Base-by-base conservation (phyloP, 305 asterid species). In the Fraxinus velutina region DNA sequence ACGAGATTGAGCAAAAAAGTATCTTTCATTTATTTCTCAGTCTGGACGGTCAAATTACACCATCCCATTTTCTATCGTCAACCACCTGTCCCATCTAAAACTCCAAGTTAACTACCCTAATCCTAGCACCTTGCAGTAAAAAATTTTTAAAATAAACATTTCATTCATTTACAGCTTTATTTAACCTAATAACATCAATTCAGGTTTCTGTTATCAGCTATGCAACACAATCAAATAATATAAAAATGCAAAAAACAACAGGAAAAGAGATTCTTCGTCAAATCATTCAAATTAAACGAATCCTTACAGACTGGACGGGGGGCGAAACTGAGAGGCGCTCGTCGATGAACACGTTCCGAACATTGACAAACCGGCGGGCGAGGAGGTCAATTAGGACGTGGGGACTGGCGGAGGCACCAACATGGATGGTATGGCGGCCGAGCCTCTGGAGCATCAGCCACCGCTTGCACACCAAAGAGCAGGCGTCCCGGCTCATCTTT, bases 391-490 rank as follows among this genome's bases (percentile, higher is more conserved):
- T 87, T 76, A 90, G 88, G 70, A 71, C 50, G 75, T 89, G 94
- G 5, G 97, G 93, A 79, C 87, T 81, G 8, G 90, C 89, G 42
- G 98, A 91, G 21, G 97, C 98, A 82, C 93, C 97, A 84, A 92
- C 86, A 70, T 94, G 94, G 62, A 93, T 84, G 50, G 93, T 86
- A 1, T 87, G 88, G 39, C 97, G 97, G 89, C 94, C 90, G 68
- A 89, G 90, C 57, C 98, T 24, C 27, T 24, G 27, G 0, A 24
- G 27, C 27, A 24, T 24, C 8, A 92, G 97, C 99, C 98, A 95
- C 83, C 97, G 85, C 91, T 91, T 89, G 92, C 98, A 95, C 30
- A 93, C 98, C 57, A 93, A 87, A 2, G 97, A 88, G 62, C 91
- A 89, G 12, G 97, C 87, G 77, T 95, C 99, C 30, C 97, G 91